Evolutionary conservation across 805 yeast species (phyloP).

Genomic region (Schwanniomyces polymorphus): DNA sequence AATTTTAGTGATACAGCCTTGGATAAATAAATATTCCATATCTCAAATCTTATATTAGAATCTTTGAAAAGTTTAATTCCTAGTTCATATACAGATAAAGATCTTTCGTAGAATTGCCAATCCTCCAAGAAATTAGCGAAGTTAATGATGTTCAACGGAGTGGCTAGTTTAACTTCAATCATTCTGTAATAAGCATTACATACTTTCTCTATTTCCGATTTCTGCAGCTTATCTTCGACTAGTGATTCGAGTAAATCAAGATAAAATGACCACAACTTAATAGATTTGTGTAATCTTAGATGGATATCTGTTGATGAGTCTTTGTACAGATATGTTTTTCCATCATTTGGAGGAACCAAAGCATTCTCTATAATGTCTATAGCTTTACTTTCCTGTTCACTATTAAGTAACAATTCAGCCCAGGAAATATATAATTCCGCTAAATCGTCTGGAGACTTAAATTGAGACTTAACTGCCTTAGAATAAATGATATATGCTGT

Average conservation of each 20-base stretch:
- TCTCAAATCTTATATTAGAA: constrained; percentile 55
- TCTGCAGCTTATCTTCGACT: constrained; percentile 39
- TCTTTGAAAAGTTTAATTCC: constrained; percentile 63
- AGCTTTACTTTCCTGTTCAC: constrained; percentile 46
- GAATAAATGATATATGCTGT: constrained; percentile 64
- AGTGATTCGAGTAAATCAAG: constrained; percentile 66
- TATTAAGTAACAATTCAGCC: constrained; percentile 63
- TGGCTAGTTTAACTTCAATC: constrained; percentile 57
- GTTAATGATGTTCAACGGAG: constrained; percentile 64
- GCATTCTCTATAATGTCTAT: constrained; percentile 33
- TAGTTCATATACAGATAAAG: constrained; percentile 63
- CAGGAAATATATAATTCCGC: constrained; percentile 72
- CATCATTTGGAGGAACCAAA: constrained; percentile 14
- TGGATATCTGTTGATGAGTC: constrained; percentile 54
- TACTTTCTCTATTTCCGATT: constrained; percentile 17
- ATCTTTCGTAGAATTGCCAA: constrained; percentile 44
- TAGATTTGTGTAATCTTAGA: constrained; percentile 56
- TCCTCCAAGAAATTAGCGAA: constrained; percentile 63
- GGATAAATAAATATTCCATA: constrained; percentile 69
- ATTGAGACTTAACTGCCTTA: constrained; percentile 72
- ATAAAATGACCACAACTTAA: constrained; percentile 70
- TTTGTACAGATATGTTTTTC: constrained; percentile 19
- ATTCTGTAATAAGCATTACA: constrained; percentile 25
- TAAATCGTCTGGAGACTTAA: constrained; percentile 58
- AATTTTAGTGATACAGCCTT: constrained; percentile 38